These are phyloP conservation scores for Barbarea vulgaris DNA, from an alignment of 345 rosid genomes.

Conservation along the genomic window DNA sequence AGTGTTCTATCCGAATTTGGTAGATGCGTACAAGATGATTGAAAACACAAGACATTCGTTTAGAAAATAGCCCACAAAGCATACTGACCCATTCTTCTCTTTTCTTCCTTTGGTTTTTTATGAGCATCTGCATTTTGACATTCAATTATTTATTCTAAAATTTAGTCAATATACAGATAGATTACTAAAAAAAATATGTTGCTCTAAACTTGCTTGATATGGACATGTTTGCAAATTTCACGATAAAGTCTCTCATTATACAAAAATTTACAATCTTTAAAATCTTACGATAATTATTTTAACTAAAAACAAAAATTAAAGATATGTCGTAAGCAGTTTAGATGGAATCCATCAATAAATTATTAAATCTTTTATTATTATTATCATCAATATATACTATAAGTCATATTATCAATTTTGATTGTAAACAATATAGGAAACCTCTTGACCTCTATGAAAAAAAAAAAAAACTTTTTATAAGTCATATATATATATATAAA, in stretches of 20 bases:
- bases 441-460: too few relatives aligned
- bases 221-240: not conserved
- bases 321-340: not conserved
- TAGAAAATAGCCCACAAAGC: slow-evolving; percentile 23
- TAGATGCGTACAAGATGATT: slow-evolving; percentile 36
- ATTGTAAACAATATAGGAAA: not conserved
- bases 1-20: slow-evolving; percentile 7
- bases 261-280: too few relatives aligned
- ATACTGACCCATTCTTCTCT: slow-evolving; percentile 28
- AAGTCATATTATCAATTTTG: not conserved
- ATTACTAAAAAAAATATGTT: not conserved
- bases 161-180: not conserved
- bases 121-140: slow-evolving; percentile 22
- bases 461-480: not conserved
- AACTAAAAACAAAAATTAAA: too few relatives aligned
- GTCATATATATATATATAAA: too few relatives aligned
- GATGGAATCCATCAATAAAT: not conserved
- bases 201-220: not conserved
- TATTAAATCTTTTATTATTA: too few relatives aligned
- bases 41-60: slow-evolving; percentile 38
- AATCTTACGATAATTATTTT: too few relatives aligned
- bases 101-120: slow-evolving; percentile 23
- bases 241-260: not conserved
- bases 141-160: slow-evolving; percentile 12
- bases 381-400: too few relatives aligned